Conservation (phyloP, 139 green algal species). For the Nannochloris sp. region DNA sequence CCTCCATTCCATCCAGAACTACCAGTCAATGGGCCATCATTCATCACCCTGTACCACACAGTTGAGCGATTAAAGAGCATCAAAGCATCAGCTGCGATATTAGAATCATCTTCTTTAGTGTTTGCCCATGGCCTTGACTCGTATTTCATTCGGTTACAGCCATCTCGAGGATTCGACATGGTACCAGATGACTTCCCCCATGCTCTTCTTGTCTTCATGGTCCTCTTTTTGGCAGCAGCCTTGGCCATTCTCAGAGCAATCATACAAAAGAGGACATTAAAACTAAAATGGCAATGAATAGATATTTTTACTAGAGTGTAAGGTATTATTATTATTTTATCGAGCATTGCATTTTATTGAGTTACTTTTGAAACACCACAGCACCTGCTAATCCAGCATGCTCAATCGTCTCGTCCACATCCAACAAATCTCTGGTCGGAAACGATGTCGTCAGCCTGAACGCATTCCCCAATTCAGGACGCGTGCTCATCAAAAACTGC, state of each 20-base stretch:
- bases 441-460: slow-evolving; percentile 67
- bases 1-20: slow-evolving; percentile 72
- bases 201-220: slow-evolving; percentile 68
- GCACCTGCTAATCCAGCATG: slow-evolving; percentile 66
- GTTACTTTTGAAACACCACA: slow-evolving; percentile 69
- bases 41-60: slow-evolving; percentile 47
- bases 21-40: slow-evolving; percentile 35
- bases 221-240: slow-evolving; percentile 46
- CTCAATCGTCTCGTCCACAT: slow-evolving; percentile 63
- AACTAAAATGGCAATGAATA: slow-evolving; percentile 56
- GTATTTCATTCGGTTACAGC: slow-evolving; percentile 73
- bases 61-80: slow-evolving; percentile 34
- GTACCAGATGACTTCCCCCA: slow-evolving; percentile 89
- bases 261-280: slow-evolving; percentile 34
- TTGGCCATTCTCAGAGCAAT: slow-evolving; percentile 34
- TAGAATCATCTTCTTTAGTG: slow-evolving; percentile 76
- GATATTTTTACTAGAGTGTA: slow-evolving; percentile 1
- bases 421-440: slow-evolving; percentile 45
- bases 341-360: not conserved
- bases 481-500: slow-evolving; percentile 61
- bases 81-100: slow-evolving; percentile 39
- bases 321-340: not conserved
- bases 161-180: slow-evolving; percentile 66
- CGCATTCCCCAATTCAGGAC: slow-evolving; percentile 37
- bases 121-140: slow-evolving; percentile 62